Conservation (phyloP, 225 moss, liverwort and hornwort genomes). For the Lunularia cruciata region DNA sequence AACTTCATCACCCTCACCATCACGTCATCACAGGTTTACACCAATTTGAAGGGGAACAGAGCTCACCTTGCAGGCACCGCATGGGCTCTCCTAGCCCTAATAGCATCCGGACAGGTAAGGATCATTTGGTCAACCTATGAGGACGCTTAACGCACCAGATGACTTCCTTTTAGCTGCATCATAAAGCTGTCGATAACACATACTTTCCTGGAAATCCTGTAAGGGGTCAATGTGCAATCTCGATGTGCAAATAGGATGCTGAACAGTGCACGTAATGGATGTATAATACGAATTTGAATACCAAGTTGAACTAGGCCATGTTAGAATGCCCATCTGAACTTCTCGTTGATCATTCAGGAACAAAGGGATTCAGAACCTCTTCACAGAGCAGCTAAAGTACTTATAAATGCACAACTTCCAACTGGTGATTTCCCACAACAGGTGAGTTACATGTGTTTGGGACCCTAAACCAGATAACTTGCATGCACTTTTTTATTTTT, state of each 20-base stretch:
- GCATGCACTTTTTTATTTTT: too few relatives aligned
- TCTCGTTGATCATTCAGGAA: slow-evolving; percentile 19
- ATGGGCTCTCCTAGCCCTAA: slow-evolving; percentile 78
- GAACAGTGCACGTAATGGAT: too few relatives aligned
- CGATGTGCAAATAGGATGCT: too few relatives aligned
- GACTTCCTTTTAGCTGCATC: neutral
- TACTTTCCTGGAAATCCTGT: too few relatives aligned
- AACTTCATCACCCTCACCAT: too few relatives aligned
- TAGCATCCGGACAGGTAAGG: slow-evolving; percentile 81
- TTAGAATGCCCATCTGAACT: too few relatives aligned
- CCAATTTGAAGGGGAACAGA: slow-evolving; percentile 56
- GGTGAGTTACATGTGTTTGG: slow-evolving; percentile 40
- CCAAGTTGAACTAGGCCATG: too few relatives aligned
- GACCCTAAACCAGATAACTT: too few relatives aligned
- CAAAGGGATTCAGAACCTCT: slow-evolving; percentile 82
- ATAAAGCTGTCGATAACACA: too few relatives aligned
- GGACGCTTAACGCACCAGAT: neutral
- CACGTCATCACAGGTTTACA: slow-evolving; percentile 64
- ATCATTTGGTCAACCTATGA: neutral
- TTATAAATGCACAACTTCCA: slow-evolving; percentile 77
- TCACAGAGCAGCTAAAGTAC: slow-evolving; percentile 72
- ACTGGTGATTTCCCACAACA: slow-evolving; percentile 92
- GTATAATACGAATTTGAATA: too few relatives aligned
- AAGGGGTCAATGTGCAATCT: too few relatives aligned
- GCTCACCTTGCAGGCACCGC: slow-evolving; percentile 77